Percentiles rank a stretch among this genome's conserved stretches.
phyloP scores from a whole-genome alignment of 1,284 basidiomycete genomes.

The Bjerkandera adusta region DNA sequence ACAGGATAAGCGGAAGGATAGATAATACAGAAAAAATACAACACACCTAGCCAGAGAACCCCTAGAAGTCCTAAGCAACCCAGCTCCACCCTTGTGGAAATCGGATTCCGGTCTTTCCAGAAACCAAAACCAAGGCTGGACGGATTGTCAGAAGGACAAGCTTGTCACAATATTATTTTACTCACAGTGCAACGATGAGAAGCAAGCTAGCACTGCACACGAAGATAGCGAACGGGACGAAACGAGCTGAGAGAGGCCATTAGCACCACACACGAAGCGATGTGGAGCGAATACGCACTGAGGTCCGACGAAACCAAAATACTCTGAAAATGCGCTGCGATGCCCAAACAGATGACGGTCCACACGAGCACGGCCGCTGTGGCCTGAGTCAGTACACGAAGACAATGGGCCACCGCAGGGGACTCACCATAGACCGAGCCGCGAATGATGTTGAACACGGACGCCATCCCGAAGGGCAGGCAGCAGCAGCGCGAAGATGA shows the following conservation, averaged over 20 bases:
- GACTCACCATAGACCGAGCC: conserved; percentile 62
- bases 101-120: conserved; percentile 65
- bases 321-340: conserved; percentile 71
- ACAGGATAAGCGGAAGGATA: conserved; percentile 18
- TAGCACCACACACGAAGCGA: background rate
- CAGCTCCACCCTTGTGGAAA: conserved; percentile 75
- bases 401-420: conserved; percentile 5
- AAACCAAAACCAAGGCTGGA: conserved; percentile 60
- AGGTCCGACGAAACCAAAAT: conserved; percentile 72
- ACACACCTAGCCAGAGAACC: conserved; percentile 76
- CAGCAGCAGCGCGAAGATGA: conserved; percentile 19
- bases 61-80: conserved; percentile 66
- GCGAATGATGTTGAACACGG: conserved; percentile 64
- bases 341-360: conserved; percentile 71
- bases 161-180: conserved; percentile 14
- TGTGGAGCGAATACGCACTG: conserved; percentile 46
- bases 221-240: conserved; percentile 80
- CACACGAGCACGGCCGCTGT: conserved; percentile 64
- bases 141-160: conserved; percentile 11
- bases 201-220: conserved; percentile 67
- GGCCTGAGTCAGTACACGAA: conserved; percentile 4
- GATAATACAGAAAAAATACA: conserved; percentile 8
- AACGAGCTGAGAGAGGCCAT: conserved; percentile 54
- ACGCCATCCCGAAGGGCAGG: conserved; percentile 40
- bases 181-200: conserved; percentile 65